Base-by-base conservation (phyloP, 1,284 basidiomycete species). In the Trichosporon inkin region DNA sequence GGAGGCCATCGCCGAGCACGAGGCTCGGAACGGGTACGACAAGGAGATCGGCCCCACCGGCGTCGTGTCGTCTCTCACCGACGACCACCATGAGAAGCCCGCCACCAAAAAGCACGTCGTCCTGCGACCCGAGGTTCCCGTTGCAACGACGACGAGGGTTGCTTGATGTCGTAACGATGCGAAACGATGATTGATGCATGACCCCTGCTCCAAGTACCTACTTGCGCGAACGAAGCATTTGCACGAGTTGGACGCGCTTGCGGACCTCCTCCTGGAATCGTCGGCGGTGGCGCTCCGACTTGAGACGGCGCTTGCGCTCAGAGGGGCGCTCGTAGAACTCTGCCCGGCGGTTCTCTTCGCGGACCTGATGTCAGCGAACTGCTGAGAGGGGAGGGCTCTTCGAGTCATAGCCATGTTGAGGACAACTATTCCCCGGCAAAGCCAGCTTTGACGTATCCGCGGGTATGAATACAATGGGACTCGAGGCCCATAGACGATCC, bases 321-420 rank as follows among this genome's bases (percentile, higher is more conserved):
- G 68, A 68, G 17, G 71, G 70, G 61, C 70, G 72, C 63, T 76
- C 74, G 61, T 74, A 64, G 53, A 62, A 71, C 67, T 71, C 66
- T 32, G 41, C 51, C 53, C 62, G 55, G 35, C 62, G 63, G 44
- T 63, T 47, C 53, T 72, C 70, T 44, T 61, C 62, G 58, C 64
- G 66, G 22, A 49, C 17, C 44, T 49, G 44, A 7, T 32, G 44
- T 49, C 24, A 49, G 44, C 44, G 13, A 10, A 16, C 13, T 38
- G 37, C 37, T 10, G 6, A 38, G 13, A 5, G n/a, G 37, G 11
- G 37, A 8, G 14, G 6, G 35, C 7, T 13, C 35, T 36, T 7
- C 35, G 35, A 13, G 13, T n/a, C n/a, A n/a, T n/a, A n/a, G n/a
- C n/a, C n/a, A n/a, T n/a, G 28, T 32, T 8, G 28, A 32, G 4